phyloP scores from a whole-genome alignment of 345 rosid species.

The Lepidium africanum region DNA sequence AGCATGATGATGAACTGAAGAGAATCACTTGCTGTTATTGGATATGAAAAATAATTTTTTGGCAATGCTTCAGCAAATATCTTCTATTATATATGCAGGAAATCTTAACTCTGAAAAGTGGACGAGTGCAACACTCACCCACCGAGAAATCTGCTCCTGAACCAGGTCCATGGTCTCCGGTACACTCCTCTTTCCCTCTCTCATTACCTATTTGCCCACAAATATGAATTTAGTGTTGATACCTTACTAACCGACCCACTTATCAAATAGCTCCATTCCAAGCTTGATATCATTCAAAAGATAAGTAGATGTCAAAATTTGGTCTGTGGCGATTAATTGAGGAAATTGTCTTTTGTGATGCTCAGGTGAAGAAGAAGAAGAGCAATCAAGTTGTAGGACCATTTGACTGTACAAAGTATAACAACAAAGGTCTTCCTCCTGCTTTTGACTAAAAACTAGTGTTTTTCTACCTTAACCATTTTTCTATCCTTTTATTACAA shows the following conservation, averaged over 20 bases:
- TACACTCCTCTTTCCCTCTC: constrained; percentile 27
- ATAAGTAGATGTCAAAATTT: neutral
- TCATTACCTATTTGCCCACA: neutral
- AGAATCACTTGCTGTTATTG: neutral
- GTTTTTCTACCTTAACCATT: constrained; percentile 21
- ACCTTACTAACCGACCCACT: neutral
- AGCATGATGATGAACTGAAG: neutral
- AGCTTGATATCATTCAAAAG: neutral
- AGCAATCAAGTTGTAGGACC: constrained; percentile 75
- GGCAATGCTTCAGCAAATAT: constrained; percentile 5
- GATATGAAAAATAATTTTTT: neutral
- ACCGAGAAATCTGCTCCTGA: constrained; percentile 60
- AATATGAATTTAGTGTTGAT: neutral
- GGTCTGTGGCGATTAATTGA: neutral
- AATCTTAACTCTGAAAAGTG: constrained; percentile 68
- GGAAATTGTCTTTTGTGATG: neutral
- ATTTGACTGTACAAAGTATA: constrained; percentile 85
- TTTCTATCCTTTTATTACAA: neutral
- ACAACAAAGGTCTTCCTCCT: constrained; percentile 34
- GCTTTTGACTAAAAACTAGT: constrained; percentile 20
- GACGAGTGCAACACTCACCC: constrained; percentile 88
- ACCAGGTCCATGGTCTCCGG: constrained; percentile 97
- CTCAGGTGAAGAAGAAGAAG: constrained; percentile 64
- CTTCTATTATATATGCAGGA: constrained; percentile 40
- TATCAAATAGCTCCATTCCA: neutral